Base-by-base conservation (phyloP, 2,329 filamentous ascomycete species). In the Dichotomopilus funicola region DNA sequence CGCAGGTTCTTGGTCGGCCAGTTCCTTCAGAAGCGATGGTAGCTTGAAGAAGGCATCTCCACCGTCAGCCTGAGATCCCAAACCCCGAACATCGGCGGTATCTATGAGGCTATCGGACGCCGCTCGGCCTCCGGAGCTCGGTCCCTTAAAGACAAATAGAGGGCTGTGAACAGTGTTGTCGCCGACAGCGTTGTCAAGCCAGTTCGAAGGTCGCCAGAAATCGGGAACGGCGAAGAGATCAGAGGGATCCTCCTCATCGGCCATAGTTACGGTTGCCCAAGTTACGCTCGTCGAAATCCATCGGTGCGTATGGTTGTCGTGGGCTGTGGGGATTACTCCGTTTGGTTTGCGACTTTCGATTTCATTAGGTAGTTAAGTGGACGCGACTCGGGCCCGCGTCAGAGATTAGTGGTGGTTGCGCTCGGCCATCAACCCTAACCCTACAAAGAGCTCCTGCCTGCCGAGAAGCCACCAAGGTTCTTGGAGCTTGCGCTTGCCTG, bases 181-280 rank as follows among this genome's bases (percentile, higher is more conserved):
- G 46, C 44, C 36, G 42, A 59, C 13, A 2, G 53, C 19, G 38
- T 41, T 59, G 6, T 74, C 68, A 40, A 80, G 69, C 68, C 78
- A 77, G 61, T 71, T 74, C 2, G 84, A 82, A 33, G 76, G 71
- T 54, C 73, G 73, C 77, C 79, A 82, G 58, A 87, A 78, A 64
- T 85, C 76, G 41, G 82, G 81, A 46, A 84, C 81, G 41, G 79
- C 77, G 65, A 89, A 89, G 36, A 85, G 76, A 65, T 85, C 71
- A 48, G 78, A 74, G 53, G 70, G 65, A 42, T 76, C 72, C 57
- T 75, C 69, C 52, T 75, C 68, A 58, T 72, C 68, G 54, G 69
- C 67, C 71, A 74, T 76, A 27, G 19, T 27, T 27, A 27, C 19
- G 19, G 19, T 27, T 27, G 19, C 19, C 19, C 19, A 27, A 27